These are phyloP conservation scores for Rhododendron ovatum DNA, from an alignment of 148 eudicot genomes.

Conservation along the genomic window DNA sequence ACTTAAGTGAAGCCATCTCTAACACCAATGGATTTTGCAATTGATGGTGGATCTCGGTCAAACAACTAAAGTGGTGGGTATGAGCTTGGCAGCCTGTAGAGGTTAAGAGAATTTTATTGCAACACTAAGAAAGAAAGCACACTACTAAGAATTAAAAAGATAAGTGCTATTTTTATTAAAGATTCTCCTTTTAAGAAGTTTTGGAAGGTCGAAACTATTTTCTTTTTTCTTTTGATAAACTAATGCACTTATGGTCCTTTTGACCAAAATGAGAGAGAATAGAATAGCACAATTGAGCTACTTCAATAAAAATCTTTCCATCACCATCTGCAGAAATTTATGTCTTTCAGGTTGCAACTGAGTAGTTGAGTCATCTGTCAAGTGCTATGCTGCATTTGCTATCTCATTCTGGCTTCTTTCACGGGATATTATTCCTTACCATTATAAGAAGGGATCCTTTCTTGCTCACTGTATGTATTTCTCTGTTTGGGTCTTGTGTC, in stretches of 20 bases:
- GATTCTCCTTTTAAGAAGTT: neutral
- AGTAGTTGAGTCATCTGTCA: neutral
- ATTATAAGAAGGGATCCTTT: neutral
- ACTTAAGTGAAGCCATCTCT: neutral
- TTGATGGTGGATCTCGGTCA: neutral
- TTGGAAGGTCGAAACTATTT: neutral
- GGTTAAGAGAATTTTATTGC: neutral
- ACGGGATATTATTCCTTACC: neutral
- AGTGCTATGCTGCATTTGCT: neutral
- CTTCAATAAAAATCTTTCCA: neutral
- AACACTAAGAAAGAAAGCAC: neutral
- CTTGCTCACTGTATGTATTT: neutral
- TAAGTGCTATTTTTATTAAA: neutral
- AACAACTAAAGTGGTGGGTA: neutral
- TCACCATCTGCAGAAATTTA: neutral
- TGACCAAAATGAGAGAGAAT: neutral
- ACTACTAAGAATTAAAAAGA: neutral
- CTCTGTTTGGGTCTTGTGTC: neutral
- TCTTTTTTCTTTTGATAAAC: neutral
- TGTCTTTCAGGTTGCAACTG: neutral
- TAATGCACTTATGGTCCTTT: neutral
- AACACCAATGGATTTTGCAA: neutral
- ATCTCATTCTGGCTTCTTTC: conserved; percentile 6
- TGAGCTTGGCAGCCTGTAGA: neutral
- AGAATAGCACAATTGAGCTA: neutral